phyloP scores from a whole-genome alignment of 441 rosid species.

The Populus tomentosa region DNA sequence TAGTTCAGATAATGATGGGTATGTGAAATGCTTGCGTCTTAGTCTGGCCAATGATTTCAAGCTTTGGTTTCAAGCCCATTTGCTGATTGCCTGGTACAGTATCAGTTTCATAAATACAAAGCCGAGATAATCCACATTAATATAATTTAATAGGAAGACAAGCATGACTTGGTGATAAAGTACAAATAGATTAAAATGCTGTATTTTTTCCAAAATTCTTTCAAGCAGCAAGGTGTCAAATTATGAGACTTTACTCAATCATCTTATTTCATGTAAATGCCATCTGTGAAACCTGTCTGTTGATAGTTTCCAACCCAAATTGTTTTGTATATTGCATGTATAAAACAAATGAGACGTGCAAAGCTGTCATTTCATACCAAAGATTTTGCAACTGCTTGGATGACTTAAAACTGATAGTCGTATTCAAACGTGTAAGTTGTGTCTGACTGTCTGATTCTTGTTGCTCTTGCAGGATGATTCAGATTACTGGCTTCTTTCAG shows the following conservation, averaged over 20 bases:
- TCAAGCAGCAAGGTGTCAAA: not conserved
- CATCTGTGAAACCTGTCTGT: not conserved
- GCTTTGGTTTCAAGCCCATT: slow-evolving; percentile 6
- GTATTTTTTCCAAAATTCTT: not conserved
- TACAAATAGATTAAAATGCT: slow-evolving; percentile 4
- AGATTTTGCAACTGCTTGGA: not conserved
- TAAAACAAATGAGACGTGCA: not conserved
- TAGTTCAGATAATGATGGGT: not conserved
- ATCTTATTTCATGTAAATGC: not conserved
- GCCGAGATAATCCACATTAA: not conserved
- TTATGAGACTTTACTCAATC: not conserved
- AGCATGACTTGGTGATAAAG: not conserved
- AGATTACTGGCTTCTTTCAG: slow-evolving; percentile 91
- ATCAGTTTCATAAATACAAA: not conserved
- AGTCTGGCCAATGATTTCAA: not conserved
- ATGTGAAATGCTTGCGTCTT: slow-evolving; percentile 10
- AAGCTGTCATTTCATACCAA: not conserved
- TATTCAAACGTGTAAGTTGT: not conserved
- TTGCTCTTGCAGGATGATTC: slow-evolving; percentile 59
- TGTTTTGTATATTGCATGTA: not conserved
- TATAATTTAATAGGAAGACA: not conserved
- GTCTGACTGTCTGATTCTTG: not conserved
- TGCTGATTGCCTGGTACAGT: not conserved
- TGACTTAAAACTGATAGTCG: not conserved
- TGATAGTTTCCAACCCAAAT: not conserved